Evolutionary conservation across 2,329 filamentous ascomycete genomes (phyloP).

Genomic region (Fusarium tricinctum): DNA sequence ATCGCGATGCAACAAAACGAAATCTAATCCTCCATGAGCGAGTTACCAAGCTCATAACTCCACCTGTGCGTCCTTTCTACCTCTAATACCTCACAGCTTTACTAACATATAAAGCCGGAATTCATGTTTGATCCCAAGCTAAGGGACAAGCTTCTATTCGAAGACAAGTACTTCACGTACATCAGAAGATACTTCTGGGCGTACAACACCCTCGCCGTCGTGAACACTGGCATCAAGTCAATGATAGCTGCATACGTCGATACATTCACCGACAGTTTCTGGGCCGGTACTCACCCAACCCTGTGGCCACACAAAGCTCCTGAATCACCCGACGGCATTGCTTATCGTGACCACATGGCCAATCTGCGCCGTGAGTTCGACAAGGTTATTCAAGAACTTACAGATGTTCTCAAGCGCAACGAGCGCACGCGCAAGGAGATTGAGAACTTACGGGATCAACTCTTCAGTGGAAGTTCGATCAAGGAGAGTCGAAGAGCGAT

Average conservation of each 20-base stretch:
- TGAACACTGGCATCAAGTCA: constrained; percentile 71
- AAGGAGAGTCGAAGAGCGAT: constrained; percentile 72
- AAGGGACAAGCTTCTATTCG: constrained; percentile 71
- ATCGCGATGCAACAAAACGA: constrained; percentile 70
- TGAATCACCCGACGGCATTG: constrained; percentile 59
- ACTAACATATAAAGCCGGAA: constrained; percentile 54
- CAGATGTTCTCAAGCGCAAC: constrained; percentile 64
- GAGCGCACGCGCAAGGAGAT: constrained; percentile 69
- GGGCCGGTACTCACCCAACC: constrained; percentile 67
- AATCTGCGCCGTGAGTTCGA: constrained; percentile 64
- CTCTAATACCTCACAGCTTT: too few relatives aligned
- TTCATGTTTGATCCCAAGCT: constrained; percentile 71
- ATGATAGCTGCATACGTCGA: constrained; percentile 70
- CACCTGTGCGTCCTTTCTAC: constrained; percentile 11
- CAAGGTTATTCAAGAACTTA: constrained; percentile 64
- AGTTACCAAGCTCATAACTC: constrained; percentile 71
- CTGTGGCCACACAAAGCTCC: constrained; percentile 69
- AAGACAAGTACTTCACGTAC: constrained; percentile 72
- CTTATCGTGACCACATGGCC: constrained; percentile 65
- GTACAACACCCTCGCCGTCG: constrained; percentile 71
- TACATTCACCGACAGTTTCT: constrained; percentile 71
- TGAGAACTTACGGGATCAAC: constrained; percentile 69
- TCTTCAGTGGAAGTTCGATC: constrained; percentile 74
- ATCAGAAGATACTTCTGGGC: constrained; percentile 74
- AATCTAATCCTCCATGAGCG: constrained; percentile 69